Evolutionary conservation across 352 stramenopile species (phyloP).

Genomic region (Phytopythium montanum): DNA sequence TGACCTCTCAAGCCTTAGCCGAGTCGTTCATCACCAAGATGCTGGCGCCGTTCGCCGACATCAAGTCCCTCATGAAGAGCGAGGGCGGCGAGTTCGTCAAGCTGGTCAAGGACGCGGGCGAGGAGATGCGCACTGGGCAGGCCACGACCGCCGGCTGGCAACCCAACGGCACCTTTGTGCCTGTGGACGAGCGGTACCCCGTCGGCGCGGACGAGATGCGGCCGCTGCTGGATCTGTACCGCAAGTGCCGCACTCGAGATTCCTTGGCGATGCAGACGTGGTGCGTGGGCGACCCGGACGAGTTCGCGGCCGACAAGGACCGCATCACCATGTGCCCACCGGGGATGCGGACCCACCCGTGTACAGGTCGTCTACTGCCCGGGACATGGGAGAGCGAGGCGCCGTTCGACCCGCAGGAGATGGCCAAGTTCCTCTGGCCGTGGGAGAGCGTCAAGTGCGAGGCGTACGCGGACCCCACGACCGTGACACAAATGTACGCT

Average conservation of each 20-base stretch:
- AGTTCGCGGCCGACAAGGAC: slow-evolving; percentile 6
- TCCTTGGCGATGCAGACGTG: slow-evolving; percentile 52
- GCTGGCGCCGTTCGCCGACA: slow-evolving; percentile 33
- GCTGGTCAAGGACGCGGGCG: slow-evolving; percentile 9
- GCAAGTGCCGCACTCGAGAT: slow-evolving; percentile 37
- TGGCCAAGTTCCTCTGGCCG: slow-evolving; percentile 47
- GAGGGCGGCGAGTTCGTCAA: slow-evolving; percentile 11
- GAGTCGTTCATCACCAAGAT: slow-evolving; percentile 27
- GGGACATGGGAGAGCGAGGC: slow-evolving; percentile 14
- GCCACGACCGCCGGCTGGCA: slow-evolving; percentile 6
- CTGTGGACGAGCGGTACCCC: slow-evolving; percentile 51
- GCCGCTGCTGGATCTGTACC: slow-evolving; percentile 40
- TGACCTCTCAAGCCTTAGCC: slow-evolving; percentile 6
- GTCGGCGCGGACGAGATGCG: slow-evolving; percentile 38
- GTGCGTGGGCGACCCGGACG: slow-evolving; percentile 38
- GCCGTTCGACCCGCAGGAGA: not conserved
- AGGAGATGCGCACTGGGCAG: slow-evolving; percentile 11
- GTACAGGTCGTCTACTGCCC: slow-evolving; percentile 48
- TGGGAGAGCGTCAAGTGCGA: slow-evolving; percentile 75
- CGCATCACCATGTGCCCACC: slow-evolving; percentile 29
- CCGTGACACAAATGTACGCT: slow-evolving; percentile 63
- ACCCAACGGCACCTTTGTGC: slow-evolving; percentile 7
- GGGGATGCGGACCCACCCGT: slow-evolving; percentile 55
- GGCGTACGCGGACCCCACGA: slow-evolving; percentile 59
- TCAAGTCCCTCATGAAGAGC: slow-evolving; percentile 24